Percentiles rank a stretch among this genome's conserved stretches.
Conservation (phyloP, 805 yeast genomes). For the Zygosaccharomyces gambellarensis region DNA sequence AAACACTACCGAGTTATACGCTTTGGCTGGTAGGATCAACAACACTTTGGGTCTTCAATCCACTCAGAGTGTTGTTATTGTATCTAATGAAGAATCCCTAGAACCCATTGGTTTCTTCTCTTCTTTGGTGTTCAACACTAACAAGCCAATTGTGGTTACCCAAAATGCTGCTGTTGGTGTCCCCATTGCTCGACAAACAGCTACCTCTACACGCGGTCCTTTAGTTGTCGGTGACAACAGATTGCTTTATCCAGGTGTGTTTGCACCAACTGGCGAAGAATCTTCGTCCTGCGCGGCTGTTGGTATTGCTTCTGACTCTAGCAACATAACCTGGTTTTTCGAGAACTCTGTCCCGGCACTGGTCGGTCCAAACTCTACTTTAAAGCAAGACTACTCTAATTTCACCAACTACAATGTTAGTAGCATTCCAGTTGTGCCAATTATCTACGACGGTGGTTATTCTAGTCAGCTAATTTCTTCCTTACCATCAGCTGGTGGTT, state of each 20-base stretch:
- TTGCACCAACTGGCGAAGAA: conserved; percentile 21
- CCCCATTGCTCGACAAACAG: conserved; percentile 18
- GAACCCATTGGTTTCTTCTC: conserved; percentile 29
- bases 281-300: conserved; percentile 19
- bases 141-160: conserved; percentile 23
- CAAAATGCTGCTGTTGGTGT: conserved; percentile 18
- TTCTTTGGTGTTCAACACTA: conserved; percentile 19
- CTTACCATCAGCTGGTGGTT: conserved; percentile 20
- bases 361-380: conserved; percentile 17
- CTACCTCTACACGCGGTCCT: conserved; percentile 24
- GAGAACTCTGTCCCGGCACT: conserved; percentile 23
- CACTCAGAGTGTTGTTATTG: conserved; percentile 24
- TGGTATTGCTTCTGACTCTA: conserved; percentile 21
- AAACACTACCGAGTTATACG: conserved; percentile 25
- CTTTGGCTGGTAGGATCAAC: conserved; percentile 16
- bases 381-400: conserved; percentile 22
- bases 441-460: conserved; percentile 26
- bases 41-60: conserved; percentile 10
- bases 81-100: conserved; percentile 22
- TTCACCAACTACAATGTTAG: conserved; percentile 18
- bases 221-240: conserved; percentile 21
- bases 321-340: conserved; percentile 24
- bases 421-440: conserved; percentile 23
- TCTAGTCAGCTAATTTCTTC: conserved; percentile 15
- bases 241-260: conserved; percentile 28